Conservation (phyloP, 306 rosid genomes). For the Psophocarpus tetragonolobus region DNA sequence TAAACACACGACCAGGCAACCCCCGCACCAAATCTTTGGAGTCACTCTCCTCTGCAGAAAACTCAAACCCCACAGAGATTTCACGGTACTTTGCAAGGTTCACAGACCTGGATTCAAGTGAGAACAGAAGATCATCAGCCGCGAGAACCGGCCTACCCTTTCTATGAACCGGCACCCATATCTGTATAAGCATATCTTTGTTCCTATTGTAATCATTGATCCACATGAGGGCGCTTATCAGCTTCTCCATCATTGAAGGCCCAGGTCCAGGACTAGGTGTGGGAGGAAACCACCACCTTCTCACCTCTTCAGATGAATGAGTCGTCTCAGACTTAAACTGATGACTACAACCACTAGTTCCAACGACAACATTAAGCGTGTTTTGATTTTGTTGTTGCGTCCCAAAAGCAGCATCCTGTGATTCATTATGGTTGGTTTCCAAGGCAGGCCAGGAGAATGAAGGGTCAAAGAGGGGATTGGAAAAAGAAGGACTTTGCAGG, state of each 20-base stretch:
- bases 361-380: slow-evolving; percentile 32
- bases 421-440: slow-evolving; percentile 38
- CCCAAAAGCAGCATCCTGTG: slow-evolving; percentile 22
- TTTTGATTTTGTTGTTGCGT: slow-evolving; percentile 24
- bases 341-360: slow-evolving; percentile 16
- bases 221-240: slow-evolving; percentile 59
- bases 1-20: slow-evolving; percentile 87
- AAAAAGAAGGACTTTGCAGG: slow-evolving; percentile 52
- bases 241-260: slow-evolving; percentile 59
- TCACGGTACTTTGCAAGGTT: slow-evolving; percentile 70
- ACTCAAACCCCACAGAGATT: slow-evolving; percentile 58
- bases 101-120: slow-evolving; percentile 48
- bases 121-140: slow-evolving; percentile 64
- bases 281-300: slow-evolving; percentile 69
- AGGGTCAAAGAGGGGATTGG: slow-evolving; percentile 60
- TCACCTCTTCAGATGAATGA: slow-evolving; percentile 45
- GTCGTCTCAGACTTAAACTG: slow-evolving; percentile 42
- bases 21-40: slow-evolving; percentile 57
- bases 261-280: slow-evolving; percentile 41
- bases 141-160: slow-evolving; percentile 66
- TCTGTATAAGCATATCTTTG: slow-evolving; percentile 77
- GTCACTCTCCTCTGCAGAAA: slow-evolving; percentile 50
- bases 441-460: slow-evolving; percentile 59
- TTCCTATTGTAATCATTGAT: slow-evolving; percentile 59
- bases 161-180: slow-evolving; percentile 77